Percentiles rank a stretch among this genome's conserved stretches.
Evolutionary conservation across 805 yeast species (phyloP).

Genomic region (Clavispora carvajalis): DNA sequence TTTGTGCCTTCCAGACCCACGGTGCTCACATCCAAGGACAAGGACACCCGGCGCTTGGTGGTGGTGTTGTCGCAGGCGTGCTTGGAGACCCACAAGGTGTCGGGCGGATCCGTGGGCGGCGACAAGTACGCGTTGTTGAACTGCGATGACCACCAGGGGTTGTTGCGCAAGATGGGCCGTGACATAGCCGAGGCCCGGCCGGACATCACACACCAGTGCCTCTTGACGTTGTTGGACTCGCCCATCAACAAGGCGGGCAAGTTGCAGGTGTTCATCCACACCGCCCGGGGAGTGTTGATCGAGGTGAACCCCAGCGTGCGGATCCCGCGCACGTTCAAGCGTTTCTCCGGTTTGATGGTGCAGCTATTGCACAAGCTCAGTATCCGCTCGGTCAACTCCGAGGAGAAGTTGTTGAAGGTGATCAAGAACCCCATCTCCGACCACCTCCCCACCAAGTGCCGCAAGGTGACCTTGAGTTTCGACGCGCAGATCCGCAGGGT

Average conservation of each 20-base stretch:
- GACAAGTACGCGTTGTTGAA: slow-evolving; percentile 91
- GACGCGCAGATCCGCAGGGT: slow-evolving; percentile 87
- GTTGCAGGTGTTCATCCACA: slow-evolving; percentile 92
- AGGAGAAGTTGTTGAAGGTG: slow-evolving; percentile 88
- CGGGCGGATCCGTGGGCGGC: slow-evolving; percentile 66
- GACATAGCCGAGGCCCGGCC: slow-evolving; percentile 98
- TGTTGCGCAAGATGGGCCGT: slow-evolving; percentile 90
- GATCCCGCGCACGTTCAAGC: slow-evolving; percentile 96
- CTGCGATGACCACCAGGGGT: slow-evolving; percentile 98
- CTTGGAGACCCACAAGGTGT: slow-evolving; percentile 87
- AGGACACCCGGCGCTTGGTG: slow-evolving; percentile 76
- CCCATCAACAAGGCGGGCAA: slow-evolving; percentile 97
- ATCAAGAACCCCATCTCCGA: slow-evolving; percentile 97
- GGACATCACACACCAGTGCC: slow-evolving; percentile 98
- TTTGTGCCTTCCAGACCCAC: slow-evolving; percentile 85
- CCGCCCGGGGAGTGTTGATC: slow-evolving; percentile 89
- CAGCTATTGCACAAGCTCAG: slow-evolving; percentile 89
- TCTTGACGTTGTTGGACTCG: slow-evolving; percentile 89
- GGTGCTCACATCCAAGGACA: slow-evolving; percentile 77
- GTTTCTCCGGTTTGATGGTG: slow-evolving; percentile 97
- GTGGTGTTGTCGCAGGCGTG: slow-evolving; percentile 97
- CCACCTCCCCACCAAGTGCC: slow-evolving; percentile 93
- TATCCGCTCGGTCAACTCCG: slow-evolving; percentile 91
- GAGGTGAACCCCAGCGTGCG: slow-evolving; percentile 96
- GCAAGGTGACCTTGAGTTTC: slow-evolving; percentile 85